Conservation (phyloP, 2,329 filamentous ascomycete genomes). For the Colletotrichum sp. region DNA sequence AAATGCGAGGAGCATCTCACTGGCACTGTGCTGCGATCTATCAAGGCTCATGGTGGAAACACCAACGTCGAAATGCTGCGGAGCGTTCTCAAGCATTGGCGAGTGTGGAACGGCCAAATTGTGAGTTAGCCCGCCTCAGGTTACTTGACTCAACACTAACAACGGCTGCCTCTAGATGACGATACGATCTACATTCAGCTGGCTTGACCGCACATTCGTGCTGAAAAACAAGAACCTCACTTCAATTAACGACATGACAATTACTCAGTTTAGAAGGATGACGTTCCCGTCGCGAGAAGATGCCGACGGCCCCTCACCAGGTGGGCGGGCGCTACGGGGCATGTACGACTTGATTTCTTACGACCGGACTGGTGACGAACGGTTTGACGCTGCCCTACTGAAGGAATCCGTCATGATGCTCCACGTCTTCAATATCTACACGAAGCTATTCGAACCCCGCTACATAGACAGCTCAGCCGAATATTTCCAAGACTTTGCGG, state of each 20-base stretch:
- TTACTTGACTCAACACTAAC: conserved; percentile 14
- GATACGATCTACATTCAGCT: conserved; percentile 90
- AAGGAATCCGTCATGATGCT: conserved; percentile 81
- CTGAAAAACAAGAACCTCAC: conserved; percentile 72
- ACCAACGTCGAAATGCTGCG: conserved; percentile 70
- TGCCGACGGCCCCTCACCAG: conserved; percentile 29
- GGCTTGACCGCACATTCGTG: conserved; percentile 88
- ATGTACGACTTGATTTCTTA: conserved; percentile 78
- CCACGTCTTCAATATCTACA: conserved; percentile 83
- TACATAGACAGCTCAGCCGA: conserved; percentile 71
- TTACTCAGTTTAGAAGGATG: conserved; percentile 73
- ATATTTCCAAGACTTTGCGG: conserved; percentile 75
- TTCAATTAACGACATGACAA: conserved; percentile 82
- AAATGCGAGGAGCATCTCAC: conserved; percentile 74
- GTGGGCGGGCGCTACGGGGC: conserved; percentile 53
- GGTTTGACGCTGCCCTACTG: conserved; percentile 70
- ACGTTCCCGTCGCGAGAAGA: conserved; percentile 43
- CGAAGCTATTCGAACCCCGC: conserved; percentile 76
- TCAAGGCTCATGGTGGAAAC: conserved; percentile 53
- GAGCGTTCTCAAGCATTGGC: conserved; percentile 66
- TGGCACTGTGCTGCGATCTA: conserved; percentile 58
- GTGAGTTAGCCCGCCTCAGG: conserved; percentile 48
- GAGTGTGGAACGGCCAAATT: conserved; percentile 77
- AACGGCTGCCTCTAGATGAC: conserved; percentile 56
- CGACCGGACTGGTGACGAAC: conserved; percentile 65